phyloP scores from a whole-genome alignment of 2,329 filamentous ascomycete species.

The Ceratocystis cacaofunesta region DNA sequence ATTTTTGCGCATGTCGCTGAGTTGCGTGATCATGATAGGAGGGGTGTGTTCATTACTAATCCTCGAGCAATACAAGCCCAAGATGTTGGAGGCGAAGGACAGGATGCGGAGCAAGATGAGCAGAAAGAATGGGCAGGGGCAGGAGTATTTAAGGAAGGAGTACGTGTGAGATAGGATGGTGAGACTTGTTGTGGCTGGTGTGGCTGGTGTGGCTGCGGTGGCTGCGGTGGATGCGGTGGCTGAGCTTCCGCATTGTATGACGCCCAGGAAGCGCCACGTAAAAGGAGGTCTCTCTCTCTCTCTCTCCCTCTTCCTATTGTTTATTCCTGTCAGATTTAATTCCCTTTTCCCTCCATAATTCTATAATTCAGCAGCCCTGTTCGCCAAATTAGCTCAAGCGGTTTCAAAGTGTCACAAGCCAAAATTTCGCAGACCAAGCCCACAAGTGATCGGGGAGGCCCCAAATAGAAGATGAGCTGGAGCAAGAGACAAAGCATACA shows the following conservation, averaged over 20 bases:
- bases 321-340: no score
- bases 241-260: no score
- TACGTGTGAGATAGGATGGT: background rate
- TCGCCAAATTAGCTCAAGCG: background rate
- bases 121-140: conserved; percentile 21
- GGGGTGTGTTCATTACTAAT: conserved; percentile 20
- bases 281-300: background rate
- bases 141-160: background rate
- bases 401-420: background rate
- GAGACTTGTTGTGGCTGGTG: background rate
- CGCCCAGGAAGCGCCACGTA: no score
- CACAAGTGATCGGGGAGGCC: background rate
- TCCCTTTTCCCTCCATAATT: background rate
- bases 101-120: conserved; percentile 22
- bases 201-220: no score
- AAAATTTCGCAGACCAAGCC: background rate
- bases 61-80: conserved; percentile 18
- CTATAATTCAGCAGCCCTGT: background rate
- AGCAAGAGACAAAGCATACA: no score
- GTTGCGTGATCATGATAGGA: conserved; percentile 31
- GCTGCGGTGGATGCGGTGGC: no score
- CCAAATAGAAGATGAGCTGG: no score
- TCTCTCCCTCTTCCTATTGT: background rate
- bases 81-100: conserved; percentile 18
- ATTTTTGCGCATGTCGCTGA: conserved; percentile 34